Conservation (phyloP, 768 basidiomycete species). For the Termitomyces sp. region DNA sequence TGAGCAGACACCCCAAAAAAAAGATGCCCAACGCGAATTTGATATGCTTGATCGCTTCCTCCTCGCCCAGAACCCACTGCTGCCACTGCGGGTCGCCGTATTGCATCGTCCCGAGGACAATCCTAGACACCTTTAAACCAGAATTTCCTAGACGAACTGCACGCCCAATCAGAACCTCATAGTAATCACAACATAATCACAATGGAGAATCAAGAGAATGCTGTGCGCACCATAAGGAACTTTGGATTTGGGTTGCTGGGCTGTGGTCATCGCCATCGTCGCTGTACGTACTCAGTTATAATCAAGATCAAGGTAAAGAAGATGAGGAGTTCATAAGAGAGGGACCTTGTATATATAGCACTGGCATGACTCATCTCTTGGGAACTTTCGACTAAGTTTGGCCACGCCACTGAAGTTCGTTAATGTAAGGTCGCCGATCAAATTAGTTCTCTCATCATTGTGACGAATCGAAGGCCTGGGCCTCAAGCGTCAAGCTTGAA, state of each 20-base stretch:
- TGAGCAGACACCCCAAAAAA: neutral
- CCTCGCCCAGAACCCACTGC: constrained; percentile 38
- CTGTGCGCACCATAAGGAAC: neutral
- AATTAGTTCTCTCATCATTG: too few relatives aligned
- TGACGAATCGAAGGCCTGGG: too few relatives aligned
- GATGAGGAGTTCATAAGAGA: neutral
- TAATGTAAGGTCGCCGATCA: too few relatives aligned
- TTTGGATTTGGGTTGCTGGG: neutral
- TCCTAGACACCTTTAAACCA: constrained; percentile 42
- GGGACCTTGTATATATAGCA: too few relatives aligned
- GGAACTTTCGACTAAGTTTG: too few relatives aligned
- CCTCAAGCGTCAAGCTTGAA: too few relatives aligned
- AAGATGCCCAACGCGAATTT: constrained; percentile 33
- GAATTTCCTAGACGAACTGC: constrained; percentile 44
- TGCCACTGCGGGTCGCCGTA: constrained; percentile 52
- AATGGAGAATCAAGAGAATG: neutral
- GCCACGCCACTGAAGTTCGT: too few relatives aligned
- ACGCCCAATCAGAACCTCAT: neutral
- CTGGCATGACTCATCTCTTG: too few relatives aligned
- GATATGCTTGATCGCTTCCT: constrained; percentile 48
- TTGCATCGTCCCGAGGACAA: constrained; percentile 58
- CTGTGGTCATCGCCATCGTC: neutral
- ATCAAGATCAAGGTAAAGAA: neutral
- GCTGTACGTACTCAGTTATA: neutral
- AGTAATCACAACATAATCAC: too few relatives aligned